Evolutionary conservation across 2,329 filamentous ascomycete genomes (phyloP), one percentile per base, ranked within the genome.

Genomic region (Bipolaris bicolor): DNA sequence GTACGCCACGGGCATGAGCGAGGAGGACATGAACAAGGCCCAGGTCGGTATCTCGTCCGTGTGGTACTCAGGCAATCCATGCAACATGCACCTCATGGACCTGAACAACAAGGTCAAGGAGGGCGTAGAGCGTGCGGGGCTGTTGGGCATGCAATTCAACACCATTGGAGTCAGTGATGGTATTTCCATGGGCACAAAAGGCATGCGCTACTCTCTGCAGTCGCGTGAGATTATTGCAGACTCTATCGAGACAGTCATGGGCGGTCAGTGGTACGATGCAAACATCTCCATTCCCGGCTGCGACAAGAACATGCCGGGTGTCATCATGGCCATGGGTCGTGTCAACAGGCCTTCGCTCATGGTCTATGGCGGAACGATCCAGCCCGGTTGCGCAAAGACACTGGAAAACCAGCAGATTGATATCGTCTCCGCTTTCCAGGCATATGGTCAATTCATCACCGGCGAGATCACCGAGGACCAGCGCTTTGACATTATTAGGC

Each of bases 181-280:
- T 57, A 99, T 99, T 70, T 97, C 92, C 69, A 99, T 99, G 95
- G 95, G 95, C 49, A 99, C 95, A 46, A 91, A 89, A 34, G 95
- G 96, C 69, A 99, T 99, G 95, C 86, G 94, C 62, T 98, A 92
- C 81, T 95, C 90, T 53, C 83, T 97, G 50, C 95, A 98, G 82
- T 96, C 91, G 67, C 86, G 95, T 76, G 95, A 99, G 78, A 86
- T 99, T 71, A 99, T 99, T 70, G 95, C 95, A 71, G 95, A 99
- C 80, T 96, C 91, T 61, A 96, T 99, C 72, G 95, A 99, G 84
- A 98, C 95, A 5, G 95, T 99, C 70, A 99, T 98, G 93, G 90
- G 92, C 66, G 95, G 92, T 15, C 95, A 99, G 80, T 98, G 93
- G 92, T 98, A 99, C 76, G 95, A 99, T 78, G 94, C 88, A 67